phyloP scores from a whole-genome alignment of 352 stramenopile species.

The Pythium rhizo-oryzae region DNA sequence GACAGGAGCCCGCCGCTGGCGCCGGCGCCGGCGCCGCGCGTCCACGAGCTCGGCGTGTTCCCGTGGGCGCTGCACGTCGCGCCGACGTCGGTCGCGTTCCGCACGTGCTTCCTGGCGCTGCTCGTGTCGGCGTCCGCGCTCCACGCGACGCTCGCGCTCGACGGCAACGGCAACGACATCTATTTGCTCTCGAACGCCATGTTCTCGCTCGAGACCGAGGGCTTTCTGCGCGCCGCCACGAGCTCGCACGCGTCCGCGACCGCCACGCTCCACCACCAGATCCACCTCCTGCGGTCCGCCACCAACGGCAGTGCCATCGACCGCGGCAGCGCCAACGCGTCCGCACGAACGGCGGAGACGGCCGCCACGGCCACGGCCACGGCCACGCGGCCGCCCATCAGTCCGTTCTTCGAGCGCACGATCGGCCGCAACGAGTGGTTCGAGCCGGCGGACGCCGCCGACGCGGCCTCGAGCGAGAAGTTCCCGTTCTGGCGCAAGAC shows the following conservation, averaged over 20 bases:
- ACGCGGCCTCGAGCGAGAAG: background rate
- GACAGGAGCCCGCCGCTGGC: too few species aligned
- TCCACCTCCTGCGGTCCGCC: too few species aligned
- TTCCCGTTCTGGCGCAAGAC: constrained; percentile 22
- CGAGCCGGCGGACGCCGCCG: background rate
- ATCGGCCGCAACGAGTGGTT: constrained; percentile 5
- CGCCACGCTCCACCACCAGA: too few species aligned
- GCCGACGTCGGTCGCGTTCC: background rate
- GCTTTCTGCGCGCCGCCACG: too few species aligned
- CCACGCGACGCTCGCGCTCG: constrained; percentile 8
- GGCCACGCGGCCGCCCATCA: too few species aligned
- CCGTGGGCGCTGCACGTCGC: background rate
- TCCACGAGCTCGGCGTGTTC: background rate
- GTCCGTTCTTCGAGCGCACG: constrained; percentile 3
- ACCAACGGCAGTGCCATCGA: too few species aligned
- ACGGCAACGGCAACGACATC: constrained; percentile 23
- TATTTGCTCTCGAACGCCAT: constrained; percentile 22
- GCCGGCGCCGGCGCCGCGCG: background rate
- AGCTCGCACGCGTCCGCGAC: too few species aligned
- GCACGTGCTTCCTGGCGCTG: constrained; percentile 8
- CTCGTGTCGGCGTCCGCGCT: background rate
- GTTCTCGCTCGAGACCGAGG: constrained; percentile 18
- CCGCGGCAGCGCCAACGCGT: too few species aligned
- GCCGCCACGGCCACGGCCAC: too few species aligned
- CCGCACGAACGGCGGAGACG: too few species aligned